Evolutionary conservation across 2,329 filamentous ascomycete genomes (phyloP).

Genomic region (Xylariomycetidae sp.): DNA sequence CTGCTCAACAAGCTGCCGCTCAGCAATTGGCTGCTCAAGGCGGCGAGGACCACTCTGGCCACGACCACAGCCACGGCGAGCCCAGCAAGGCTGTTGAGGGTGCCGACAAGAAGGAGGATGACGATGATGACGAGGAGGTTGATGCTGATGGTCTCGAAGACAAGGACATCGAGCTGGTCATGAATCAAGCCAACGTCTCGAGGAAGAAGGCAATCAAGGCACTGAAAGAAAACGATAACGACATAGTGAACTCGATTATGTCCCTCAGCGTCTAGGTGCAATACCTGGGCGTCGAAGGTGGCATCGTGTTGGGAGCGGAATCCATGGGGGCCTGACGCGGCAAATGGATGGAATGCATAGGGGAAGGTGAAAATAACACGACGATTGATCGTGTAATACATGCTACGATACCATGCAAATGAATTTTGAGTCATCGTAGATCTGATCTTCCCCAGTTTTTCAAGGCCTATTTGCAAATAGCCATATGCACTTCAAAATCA

Average conservation of each 20-base stretch:
- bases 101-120: constrained; percentile 65
- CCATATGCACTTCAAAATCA: too few species aligned
- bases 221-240: constrained; percentile 97
- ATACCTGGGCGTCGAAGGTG: too few species aligned
- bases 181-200: constrained; percentile 94
- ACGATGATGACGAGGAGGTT: constrained; percentile 92
- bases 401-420: constrained; percentile 22
- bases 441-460: too few species aligned
- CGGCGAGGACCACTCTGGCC: constrained; percentile 51
- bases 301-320: too few species aligned
- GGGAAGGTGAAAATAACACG: neutral
- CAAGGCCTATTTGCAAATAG: too few species aligned
- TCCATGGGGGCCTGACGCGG: too few species aligned
- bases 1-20: constrained; percentile 91
- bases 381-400: constrained; percentile 20
- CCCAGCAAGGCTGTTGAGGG: constrained; percentile 56
- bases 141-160: constrained; percentile 92
- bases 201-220: constrained; percentile 99
- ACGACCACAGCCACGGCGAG: constrained; percentile 71
- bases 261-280: constrained; percentile 73
- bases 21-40: constrained; percentile 84
- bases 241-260: constrained; percentile 99
- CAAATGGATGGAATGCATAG: too few species aligned
- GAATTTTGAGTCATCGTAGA: too few species aligned
- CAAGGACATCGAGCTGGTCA: constrained; percentile 99